phyloP scores from a whole-genome alignment of 2,329 filamentous ascomycete species.

The Alternaria solani region DNA sequence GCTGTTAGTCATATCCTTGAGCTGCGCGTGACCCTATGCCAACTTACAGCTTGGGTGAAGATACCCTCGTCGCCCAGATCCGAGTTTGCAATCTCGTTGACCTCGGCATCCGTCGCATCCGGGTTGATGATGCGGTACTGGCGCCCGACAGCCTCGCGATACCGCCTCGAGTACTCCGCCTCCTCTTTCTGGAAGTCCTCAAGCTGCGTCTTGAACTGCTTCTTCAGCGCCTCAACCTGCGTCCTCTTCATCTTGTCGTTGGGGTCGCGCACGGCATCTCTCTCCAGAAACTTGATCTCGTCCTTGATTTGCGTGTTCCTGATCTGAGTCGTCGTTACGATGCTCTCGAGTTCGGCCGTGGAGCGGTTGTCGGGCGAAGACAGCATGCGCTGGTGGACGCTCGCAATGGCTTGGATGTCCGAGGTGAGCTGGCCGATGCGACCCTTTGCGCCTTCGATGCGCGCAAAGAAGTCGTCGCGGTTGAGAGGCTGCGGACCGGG shows the following conservation, averaged over 20 bases:
- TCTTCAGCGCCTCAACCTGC: conserved; percentile 74
- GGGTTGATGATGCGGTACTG: conserved; percentile 86
- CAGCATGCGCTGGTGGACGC: conserved; percentile 75
- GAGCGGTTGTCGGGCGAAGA: conserved; percentile 66
- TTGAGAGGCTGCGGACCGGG: conserved; percentile 61
- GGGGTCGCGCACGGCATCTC: conserved; percentile 71
- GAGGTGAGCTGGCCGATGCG: conserved; percentile 72
- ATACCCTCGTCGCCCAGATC: conserved; percentile 82
- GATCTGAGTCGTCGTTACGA: conserved; percentile 71
- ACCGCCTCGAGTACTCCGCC: conserved; percentile 72
- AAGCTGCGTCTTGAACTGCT: conserved; percentile 75
- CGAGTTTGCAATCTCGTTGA: conserved; percentile 71
- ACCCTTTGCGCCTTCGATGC: conserved; percentile 71
- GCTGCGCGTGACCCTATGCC: not conserved
- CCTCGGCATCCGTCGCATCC: conserved; percentile 77
- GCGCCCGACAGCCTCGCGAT: conserved; percentile 79
- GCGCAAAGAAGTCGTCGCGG: conserved; percentile 72
- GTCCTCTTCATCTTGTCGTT: conserved; percentile 72
- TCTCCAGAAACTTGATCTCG: conserved; percentile 78
- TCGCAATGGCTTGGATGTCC: conserved; percentile 72
- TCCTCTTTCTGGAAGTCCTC: conserved; percentile 76
- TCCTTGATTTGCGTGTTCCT: conserved; percentile 72
- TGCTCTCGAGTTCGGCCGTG: conserved; percentile 68
- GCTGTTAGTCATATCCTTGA: conserved; percentile 2
- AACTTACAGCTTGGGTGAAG: conserved; percentile 80